Percentiles rank a stretch among this genome's conserved stretches.
phyloP scores from a whole-genome alignment of 1,284 basidiomycete species.

The Ustilago tritici region DNA sequence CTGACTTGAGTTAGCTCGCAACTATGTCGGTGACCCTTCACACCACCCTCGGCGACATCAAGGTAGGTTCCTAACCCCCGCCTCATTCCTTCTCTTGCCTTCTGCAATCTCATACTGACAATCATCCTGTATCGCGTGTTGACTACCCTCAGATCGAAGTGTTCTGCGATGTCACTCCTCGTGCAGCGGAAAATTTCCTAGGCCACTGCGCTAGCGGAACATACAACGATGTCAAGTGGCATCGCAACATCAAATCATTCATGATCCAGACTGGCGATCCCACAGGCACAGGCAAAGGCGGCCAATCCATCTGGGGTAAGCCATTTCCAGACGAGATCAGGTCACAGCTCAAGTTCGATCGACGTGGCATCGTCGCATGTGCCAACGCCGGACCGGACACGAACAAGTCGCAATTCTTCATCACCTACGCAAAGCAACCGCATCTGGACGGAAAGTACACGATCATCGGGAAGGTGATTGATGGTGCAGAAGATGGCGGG shows the following conservation, averaged over 20 bases:
- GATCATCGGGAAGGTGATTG: slow-evolving; percentile 66
- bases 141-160: slow-evolving; percentile 81
- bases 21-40: slow-evolving; percentile 91
- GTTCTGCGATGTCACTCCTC: slow-evolving; percentile 95
- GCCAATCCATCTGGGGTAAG: slow-evolving; percentile 92
- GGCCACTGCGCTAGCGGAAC: slow-evolving; percentile 89
- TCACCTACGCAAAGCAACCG: slow-evolving; percentile 64
- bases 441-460: slow-evolving; percentile 67
- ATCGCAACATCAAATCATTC: slow-evolving; percentile 76
- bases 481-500: slow-evolving; percentile 63
- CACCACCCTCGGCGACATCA: slow-evolving; percentile 92
- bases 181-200: slow-evolving; percentile 96
- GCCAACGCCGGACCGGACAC: slow-evolving; percentile 68
- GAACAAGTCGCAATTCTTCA: slow-evolving; percentile 67
- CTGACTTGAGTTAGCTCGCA: not conserved
- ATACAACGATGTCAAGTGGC: slow-evolving; percentile 88
- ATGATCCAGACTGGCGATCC: slow-evolving; percentile 98
- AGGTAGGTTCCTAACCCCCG: slow-evolving; percentile 74
- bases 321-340: slow-evolving; percentile 95
- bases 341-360: slow-evolving; percentile 57
- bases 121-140: not conserved
- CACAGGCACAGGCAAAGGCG: slow-evolving; percentile 92
- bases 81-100: too few relatives aligned
- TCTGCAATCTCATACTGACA: not conserved
- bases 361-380: slow-evolving; percentile 66